These are phyloP conservation scores for Cydonia oblonga DNA, from an alignment of 331 rosid species.

Conservation along the genomic window DNA sequence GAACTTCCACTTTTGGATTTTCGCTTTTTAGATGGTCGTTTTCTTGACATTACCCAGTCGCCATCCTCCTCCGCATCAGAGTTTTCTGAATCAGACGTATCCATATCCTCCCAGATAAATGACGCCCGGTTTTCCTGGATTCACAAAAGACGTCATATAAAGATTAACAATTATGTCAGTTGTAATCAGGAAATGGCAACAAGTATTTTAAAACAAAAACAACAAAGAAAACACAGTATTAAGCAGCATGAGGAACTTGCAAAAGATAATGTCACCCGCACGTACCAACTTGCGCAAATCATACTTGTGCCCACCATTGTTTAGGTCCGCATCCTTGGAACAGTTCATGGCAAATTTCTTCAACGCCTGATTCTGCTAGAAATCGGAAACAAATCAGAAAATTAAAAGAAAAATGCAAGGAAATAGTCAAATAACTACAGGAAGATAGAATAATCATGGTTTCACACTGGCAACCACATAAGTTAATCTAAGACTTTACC, in stretches of 20 bases:
- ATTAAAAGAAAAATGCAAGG: background rate
- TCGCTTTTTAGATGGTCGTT: constrained; percentile 21
- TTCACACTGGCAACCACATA: constrained; percentile 3
- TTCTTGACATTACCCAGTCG: constrained; percentile 37
- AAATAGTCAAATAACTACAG: background rate
- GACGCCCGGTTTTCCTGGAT: constrained; percentile 48
- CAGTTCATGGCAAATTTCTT: constrained; percentile 20
- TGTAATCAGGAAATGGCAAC: background rate
- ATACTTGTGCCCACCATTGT: constrained; percentile 36
- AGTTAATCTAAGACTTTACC: constrained; percentile 36
- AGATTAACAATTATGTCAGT: background rate
- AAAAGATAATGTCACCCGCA: background rate
- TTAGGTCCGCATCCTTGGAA: constrained; percentile 5
- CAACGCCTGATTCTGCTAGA: constrained; percentile 39
- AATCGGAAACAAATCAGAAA: background rate
- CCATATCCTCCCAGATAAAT: constrained; percentile 58
- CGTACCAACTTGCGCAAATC: constrained; percentile 55
- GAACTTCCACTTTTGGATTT: constrained; percentile 25
- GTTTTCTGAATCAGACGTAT: constrained; percentile 38
- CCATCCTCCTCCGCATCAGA: constrained; percentile 36
- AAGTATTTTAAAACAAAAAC: background rate
- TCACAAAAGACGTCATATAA: background rate
- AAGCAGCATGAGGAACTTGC: background rate
- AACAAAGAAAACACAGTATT: background rate
- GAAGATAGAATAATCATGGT: background rate